These are phyloP conservation scores for Colletotrichum caudatum DNA, from an alignment of 2,329 filamentous ascomycete species.

Conservation along the genomic window DNA sequence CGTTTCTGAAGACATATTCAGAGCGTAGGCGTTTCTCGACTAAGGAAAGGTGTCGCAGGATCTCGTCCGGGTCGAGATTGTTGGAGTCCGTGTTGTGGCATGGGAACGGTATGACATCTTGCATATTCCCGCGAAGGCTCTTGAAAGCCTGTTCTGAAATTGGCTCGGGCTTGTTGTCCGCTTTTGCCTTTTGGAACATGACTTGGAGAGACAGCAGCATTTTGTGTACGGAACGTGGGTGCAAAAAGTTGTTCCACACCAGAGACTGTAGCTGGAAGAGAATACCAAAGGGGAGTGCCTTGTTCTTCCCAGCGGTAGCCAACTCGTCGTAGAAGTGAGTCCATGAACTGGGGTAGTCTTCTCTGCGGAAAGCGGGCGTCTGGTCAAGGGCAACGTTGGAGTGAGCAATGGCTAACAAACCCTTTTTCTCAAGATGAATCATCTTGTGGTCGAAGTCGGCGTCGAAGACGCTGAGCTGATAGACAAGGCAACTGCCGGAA, in stretches of 20 bases:
- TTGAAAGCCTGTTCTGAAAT: slow-evolving; percentile 67
- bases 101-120: slow-evolving; percentile 65
- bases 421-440: slow-evolving; percentile 45
- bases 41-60: slow-evolving; percentile 56
- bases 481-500: slow-evolving; percentile 59
- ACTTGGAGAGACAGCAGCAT: slow-evolving; percentile 59
- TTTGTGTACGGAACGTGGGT: slow-evolving; percentile 62
- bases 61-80: slow-evolving; percentile 53
- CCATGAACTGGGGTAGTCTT: slow-evolving; percentile 44
- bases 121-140: slow-evolving; percentile 62
- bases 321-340: slow-evolving; percentile 43
- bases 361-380: slow-evolving; percentile 2
- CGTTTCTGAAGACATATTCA: slow-evolving; percentile 29
- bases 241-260: slow-evolving; percentile 71
- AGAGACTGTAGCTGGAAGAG: slow-evolving; percentile 74
- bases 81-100: slow-evolving; percentile 61
- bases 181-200: slow-evolving; percentile 46
- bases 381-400: slow-evolving; percentile 26
- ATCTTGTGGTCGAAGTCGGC: slow-evolving; percentile 45
- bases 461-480: slow-evolving; percentile 51
- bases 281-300: slow-evolving; percentile 62
- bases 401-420: slow-evolving; percentile 41
- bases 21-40: slow-evolving; percentile 55
- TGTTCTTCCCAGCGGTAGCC: slow-evolving; percentile 42
- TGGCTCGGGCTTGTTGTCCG: slow-evolving; percentile 47